phyloP scores from a whole-genome alignment of 2,329 filamentous ascomycete genomes.

The Orbilia brochopaga region DNA sequence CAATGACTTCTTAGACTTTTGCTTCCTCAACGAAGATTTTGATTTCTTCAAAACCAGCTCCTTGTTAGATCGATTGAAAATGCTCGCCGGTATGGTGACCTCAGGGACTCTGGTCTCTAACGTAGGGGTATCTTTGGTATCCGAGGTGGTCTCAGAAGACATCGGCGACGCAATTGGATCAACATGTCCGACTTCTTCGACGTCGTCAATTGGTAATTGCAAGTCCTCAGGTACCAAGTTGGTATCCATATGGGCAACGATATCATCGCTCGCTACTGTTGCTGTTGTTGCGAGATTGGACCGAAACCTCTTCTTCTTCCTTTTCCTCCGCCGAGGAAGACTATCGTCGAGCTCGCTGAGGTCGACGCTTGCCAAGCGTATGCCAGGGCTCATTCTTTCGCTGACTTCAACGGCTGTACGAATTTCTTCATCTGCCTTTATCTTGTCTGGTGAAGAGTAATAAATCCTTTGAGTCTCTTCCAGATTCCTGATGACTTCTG shows the following conservation, averaged over 20 bases:
- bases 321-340: background rate
- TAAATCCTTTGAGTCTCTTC: constrained; percentile 39
- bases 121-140: too few species aligned
- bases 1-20: constrained; percentile 3
- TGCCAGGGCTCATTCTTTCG: background rate
- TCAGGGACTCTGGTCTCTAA: too few species aligned
- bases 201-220: too few species aligned
- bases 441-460: constrained; percentile 15
- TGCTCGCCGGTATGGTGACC: too few species aligned
- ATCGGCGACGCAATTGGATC: too few species aligned
- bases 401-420: background rate
- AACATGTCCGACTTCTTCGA: too few species aligned
- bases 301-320: background rate
- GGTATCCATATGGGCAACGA: too few species aligned
- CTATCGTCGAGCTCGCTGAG: background rate
- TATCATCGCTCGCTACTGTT: too few species aligned
- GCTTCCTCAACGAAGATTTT: constrained; percentile 15
- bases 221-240: too few species aligned
- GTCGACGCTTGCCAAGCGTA: background rate
- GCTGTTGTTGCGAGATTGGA: background rate
- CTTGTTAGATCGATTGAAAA: background rate
- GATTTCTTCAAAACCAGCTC: background rate
- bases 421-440: background rate
- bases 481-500: constrained; percentile 12
- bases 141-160: too few species aligned